phyloP scores from a whole-genome alignment of 1,284 basidiomycete species.

The Leccinum subfulvum region DNA sequence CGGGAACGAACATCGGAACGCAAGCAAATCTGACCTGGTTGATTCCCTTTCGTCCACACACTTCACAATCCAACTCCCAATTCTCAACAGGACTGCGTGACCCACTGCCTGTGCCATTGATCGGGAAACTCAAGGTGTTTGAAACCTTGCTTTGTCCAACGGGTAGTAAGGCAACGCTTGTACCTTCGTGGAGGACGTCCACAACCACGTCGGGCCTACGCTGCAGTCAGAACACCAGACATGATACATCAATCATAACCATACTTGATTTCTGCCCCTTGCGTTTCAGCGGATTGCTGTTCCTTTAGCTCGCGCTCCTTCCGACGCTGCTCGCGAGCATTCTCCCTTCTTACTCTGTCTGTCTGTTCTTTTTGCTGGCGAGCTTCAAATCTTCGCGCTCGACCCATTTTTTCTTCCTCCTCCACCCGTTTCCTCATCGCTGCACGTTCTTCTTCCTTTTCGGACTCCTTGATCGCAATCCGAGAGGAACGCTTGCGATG shows the following conservation, averaged over 20 bases:
- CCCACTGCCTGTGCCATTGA: slow-evolving; percentile 39
- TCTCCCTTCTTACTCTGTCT: slow-evolving; percentile 57
- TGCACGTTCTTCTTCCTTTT: slow-evolving; percentile 65
- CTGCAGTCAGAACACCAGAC: slow-evolving; percentile 17
- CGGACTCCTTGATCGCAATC: slow-evolving; percentile 70
- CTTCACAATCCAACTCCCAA: slow-evolving; percentile 85
- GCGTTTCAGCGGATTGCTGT: slow-evolving; percentile 15
- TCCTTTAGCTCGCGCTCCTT: slow-evolving; percentile 47
- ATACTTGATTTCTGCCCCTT: slow-evolving; percentile 16
- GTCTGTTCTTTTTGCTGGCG: slow-evolving; percentile 65
- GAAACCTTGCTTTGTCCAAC: slow-evolving; percentile 6
- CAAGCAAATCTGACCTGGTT: slow-evolving; percentile 55
- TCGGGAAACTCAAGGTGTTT: slow-evolving; percentile 6
- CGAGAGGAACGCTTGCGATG: slow-evolving; percentile 84
- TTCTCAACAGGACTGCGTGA: slow-evolving; percentile 54
- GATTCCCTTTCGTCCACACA: slow-evolving; percentile 67
- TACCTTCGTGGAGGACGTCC: slow-evolving; percentile 5
- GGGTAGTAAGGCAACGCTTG: not conserved
- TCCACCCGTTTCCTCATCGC: slow-evolving; percentile 56
- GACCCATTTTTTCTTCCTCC: slow-evolving; percentile 62
- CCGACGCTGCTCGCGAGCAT: slow-evolving; percentile 50
- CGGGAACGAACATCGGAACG: not conserved
- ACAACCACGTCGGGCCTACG: slow-evolving; percentile 16
- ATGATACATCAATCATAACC: slow-evolving; percentile 1
- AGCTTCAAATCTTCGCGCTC: slow-evolving; percentile 61